These are phyloP conservation scores for Euphorbia pulcherrima DNA, from an alignment of 345 rosid genomes.

Conservation along the genomic window DNA sequence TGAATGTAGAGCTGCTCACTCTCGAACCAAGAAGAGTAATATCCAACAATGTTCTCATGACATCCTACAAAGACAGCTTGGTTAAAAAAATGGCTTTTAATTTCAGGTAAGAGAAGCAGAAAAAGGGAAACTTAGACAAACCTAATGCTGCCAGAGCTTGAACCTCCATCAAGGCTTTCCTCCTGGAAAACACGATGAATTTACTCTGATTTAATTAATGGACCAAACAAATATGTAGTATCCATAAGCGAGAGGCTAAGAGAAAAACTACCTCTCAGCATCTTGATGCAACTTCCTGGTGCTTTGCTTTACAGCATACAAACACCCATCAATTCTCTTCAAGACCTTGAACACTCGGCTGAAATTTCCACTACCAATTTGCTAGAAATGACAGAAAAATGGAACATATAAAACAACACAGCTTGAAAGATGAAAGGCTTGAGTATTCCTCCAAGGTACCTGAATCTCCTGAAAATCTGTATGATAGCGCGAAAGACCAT, in stretches of 20 bases:
- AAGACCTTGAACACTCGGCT: slow-evolving; percentile 81
- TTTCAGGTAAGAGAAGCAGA: neutral
- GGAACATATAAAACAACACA: neutral
- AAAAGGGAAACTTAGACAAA: slow-evolving; percentile 21
- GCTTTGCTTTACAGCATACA: slow-evolving; percentile 86
- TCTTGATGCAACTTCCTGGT: slow-evolving; percentile 65
- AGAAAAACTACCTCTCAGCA: slow-evolving; percentile 56
- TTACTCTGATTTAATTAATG: slow-evolving; percentile 9
- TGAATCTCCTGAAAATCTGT: slow-evolving; percentile 93
- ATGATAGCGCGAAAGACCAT: slow-evolving; percentile 89
- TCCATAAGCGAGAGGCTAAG: neutral
- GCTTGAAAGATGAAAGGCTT: neutral
- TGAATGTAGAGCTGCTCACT: slow-evolving; percentile 89
- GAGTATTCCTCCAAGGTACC: slow-evolving; percentile 35
- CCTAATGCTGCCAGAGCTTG: slow-evolving; percentile 97
- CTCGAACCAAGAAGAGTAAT: slow-evolving; percentile 93
- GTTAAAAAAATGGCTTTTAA: neutral
- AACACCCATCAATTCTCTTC: slow-evolving; percentile 93
- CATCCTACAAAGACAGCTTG: slow-evolving; percentile 44
- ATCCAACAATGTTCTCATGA: slow-evolving; percentile 79
- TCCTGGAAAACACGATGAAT: slow-evolving; percentile 42
- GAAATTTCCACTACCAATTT: slow-evolving; percentile 86
- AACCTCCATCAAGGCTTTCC: slow-evolving; percentile 97
- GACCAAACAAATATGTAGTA: neutral
- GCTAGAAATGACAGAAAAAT: slow-evolving; percentile 39